A percentile compares a stretch with the other conserved stretches of the same genome.
phyloP scores from a whole-genome alignment of 305 asterid genomes.

The Coffea humblotiana region DNA sequence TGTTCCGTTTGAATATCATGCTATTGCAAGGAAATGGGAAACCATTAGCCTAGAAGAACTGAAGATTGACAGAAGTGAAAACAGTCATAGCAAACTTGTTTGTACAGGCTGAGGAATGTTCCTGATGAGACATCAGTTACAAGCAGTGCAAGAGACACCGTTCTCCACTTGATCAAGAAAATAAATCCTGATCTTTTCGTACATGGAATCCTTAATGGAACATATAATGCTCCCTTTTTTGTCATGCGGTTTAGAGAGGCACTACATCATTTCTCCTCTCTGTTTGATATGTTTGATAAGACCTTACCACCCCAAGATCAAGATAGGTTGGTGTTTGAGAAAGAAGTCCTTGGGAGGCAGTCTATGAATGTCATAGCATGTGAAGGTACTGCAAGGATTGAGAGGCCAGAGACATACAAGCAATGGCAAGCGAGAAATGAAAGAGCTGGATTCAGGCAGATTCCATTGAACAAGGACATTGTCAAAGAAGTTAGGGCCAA shows the following conservation, averaged over 20 bases:
- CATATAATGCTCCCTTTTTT: conserved; percentile 66
- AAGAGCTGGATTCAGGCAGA: conserved; percentile 76
- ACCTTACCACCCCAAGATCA: conserved; percentile 59
- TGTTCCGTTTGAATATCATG: conserved; percentile 77
- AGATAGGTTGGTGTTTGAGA: conserved; percentile 65
- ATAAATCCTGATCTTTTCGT: conserved; percentile 65
- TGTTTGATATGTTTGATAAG: conserved; percentile 81
- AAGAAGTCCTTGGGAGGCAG: conserved; percentile 70
- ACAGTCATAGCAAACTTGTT: conserved; percentile 67
- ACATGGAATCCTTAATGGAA: conserved; percentile 53
- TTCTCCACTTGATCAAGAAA: conserved; percentile 47
- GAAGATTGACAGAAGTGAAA: conserved; percentile 39
- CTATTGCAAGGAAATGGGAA: conserved; percentile 83
- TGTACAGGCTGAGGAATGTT: conserved; percentile 50
- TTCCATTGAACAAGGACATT: conserved; percentile 48
- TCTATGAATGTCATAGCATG: conserved; percentile 79
- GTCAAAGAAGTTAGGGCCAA: conserved; percentile 55
- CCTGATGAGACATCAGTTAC: conserved; percentile 63
- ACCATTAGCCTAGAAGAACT: conserved; percentile 43
- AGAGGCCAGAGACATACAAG: conserved; percentile 87
- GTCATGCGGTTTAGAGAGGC: conserved; percentile 83
- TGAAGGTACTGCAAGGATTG: conserved; percentile 83
- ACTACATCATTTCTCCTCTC: conserved; percentile 70
- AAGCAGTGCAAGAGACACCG: conserved; percentile 63
- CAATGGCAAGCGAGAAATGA: conserved; percentile 70